Percentiles rank a stretch among this genome's conserved stretches.
Conservation (phyloP, 139 green algal species). For the Chlamydomonas schloesseri region DNA sequence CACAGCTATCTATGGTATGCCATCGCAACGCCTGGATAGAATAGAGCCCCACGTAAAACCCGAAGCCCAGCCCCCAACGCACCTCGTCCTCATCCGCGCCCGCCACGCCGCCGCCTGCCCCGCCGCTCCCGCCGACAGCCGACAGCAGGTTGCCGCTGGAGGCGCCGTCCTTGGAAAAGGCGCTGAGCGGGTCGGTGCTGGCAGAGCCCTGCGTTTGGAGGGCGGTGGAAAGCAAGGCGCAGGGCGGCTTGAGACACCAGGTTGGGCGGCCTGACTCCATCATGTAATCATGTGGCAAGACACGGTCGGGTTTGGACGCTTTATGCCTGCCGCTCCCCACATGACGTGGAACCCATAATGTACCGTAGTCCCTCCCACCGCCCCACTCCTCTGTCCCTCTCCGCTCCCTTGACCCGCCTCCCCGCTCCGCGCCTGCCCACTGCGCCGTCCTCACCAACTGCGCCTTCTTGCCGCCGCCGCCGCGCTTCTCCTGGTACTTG, state of each 20-base stretch:
- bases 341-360: no score
- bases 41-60: no score
- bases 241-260: background rate
- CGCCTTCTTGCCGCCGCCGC: background rate
- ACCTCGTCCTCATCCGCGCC: no score
- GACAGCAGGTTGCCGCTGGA: background rate
- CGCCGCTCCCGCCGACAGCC: background rate
- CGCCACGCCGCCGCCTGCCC: background rate
- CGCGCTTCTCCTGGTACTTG: conserved; percentile 39
- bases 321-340: no score
- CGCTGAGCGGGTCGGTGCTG: conserved; percentile 12
- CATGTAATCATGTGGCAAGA: no score
- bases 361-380: no score
- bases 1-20: no score
- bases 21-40: no score
- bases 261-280: background rate
- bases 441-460: background rate
- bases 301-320: no score
- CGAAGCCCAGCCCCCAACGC: no score
- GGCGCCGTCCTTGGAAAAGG: background rate
- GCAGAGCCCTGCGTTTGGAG: background rate
- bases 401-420: background rate
- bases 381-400: background rate
- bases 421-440: no score
- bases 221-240: background rate